Percentiles rank a stretch among this genome's conserved stretches.
Conservation (phyloP, 164 flowering plant genomes). For the Stephania yunnanensis region DNA sequence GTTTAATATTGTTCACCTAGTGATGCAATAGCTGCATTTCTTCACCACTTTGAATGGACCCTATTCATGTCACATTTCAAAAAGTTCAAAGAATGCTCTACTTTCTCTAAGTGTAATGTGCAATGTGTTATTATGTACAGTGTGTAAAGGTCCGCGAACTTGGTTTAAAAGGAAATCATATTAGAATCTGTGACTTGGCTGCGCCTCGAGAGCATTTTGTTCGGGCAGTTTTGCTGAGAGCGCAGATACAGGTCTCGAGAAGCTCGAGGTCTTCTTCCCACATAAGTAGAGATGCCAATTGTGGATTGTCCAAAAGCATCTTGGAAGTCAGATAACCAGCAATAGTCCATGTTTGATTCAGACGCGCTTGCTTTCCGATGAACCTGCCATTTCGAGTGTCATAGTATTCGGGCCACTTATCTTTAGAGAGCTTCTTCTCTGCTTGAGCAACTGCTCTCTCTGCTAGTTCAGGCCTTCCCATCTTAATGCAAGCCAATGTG, state of each 20-base stretch:
- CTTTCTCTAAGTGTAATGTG: background rate
- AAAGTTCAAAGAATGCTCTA: background rate
- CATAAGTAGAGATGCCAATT: conserved; percentile 50
- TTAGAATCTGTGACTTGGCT: conserved; percentile 59
- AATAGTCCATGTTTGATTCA: conserved; percentile 76
- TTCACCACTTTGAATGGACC: background rate
- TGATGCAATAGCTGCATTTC: background rate
- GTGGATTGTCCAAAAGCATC: conserved; percentile 56
- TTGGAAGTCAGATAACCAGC: conserved; percentile 75
- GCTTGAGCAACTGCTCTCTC: conserved; percentile 46
- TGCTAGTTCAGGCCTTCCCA: conserved; percentile 59
- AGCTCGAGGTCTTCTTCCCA: conserved; percentile 78
- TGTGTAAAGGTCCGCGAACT: background rate
- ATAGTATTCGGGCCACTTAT: conserved; percentile 72
- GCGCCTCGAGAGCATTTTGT: conserved; percentile 53
- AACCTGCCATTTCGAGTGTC: conserved; percentile 60
- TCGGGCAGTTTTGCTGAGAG: conserved; percentile 42
- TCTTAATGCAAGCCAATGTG: conserved; percentile 67
- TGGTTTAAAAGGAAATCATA: conserved; percentile 10
- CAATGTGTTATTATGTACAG: conserved; percentile 1
- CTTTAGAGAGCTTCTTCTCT: conserved; percentile 47
- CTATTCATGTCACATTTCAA: background rate
- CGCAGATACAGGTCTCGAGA: conserved; percentile 68
- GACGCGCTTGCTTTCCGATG: conserved; percentile 60
- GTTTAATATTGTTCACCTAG: background rate